Base-by-base conservation (phyloP, 345 rosid genomes). In the Hevea brasiliensis region DNA sequence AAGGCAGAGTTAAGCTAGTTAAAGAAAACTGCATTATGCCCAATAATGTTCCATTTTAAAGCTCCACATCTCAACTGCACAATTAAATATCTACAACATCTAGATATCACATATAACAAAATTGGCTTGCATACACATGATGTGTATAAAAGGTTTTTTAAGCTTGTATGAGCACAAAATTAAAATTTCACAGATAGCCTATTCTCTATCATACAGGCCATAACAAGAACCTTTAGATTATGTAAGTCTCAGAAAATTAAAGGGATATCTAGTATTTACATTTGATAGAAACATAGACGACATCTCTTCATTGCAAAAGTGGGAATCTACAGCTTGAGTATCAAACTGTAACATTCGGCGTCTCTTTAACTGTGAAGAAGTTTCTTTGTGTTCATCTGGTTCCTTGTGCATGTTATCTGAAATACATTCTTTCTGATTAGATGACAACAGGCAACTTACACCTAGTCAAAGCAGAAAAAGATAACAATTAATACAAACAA, bases 261-360 rank as follows among this genome's bases (percentile, higher is more conserved):
- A 54, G 27, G 65, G 65, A 59, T 55, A 74, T 14, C 37, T 35
- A 44, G 45, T 63, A 81, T 88, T 84, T 51, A 90, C 96, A 65
- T 83, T 87, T 73, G 97, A 86, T 83, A 85, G 88, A 83, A 95
- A 87, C 29, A 86, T 81, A 77, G 94, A 80, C 26, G 94, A 77
- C 71, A 72, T 73, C 71, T 91, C 97, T 64, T 91, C 85, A 75
- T 88, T 73, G 77, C 89, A 82, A 78, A 82, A 77, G 58, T 85
- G 75, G 32, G 87, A 80, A 72, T 88, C 93, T 32, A 26, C 59
- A 44, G 74, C 75, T 61, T 86, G 84, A 79, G 79, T 72, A 64
- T 92, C 96, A 70, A 93, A 96, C 9, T 88, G 97, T 76, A 96
- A 81, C 95, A 90, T 88, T 67, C 97, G 90, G 15, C 98, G 96